Evolutionary conservation across 352 stramenopile genomes (phyloP), one percentile per base, ranked within the genome.

Genomic region (Phytophthora citrophthora): DNA sequence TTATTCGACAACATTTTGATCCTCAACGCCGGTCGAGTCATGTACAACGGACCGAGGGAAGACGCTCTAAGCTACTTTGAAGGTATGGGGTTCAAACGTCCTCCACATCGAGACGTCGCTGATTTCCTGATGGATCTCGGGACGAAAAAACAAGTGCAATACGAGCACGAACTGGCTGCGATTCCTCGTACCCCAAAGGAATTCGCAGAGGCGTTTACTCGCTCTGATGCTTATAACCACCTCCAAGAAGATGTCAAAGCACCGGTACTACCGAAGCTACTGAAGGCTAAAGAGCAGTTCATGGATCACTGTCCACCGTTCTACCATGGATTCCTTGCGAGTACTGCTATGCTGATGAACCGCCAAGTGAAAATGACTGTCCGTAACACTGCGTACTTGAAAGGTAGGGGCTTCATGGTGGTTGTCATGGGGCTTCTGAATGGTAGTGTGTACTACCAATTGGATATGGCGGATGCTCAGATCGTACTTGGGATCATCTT

Each of bases 401-500:
- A 54, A 5, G 61, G 69, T 8, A 41, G 70, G 48, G 43, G 27
- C 20, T 49, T 80, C 29, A 74, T 79, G 54, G 44, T 73, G 11
- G 20, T 74, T 44, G 54, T 85, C 27, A 80, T 81, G 67, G 72
- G 61, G 2, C 48, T 83, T 20, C 32, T 83, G 2, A 68, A 75
- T 41, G 47, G 18, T 3, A 75, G 43, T 15, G 57, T 68, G 4
- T 83, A 77, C 57, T 83, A 76, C 56, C 68, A 83, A 39, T 70
- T 83, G 48, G 52, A 76, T n/a, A 18, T 49, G 13, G 46, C 31
- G 1, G 20, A 83, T 5, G 56, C 68, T 1, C 58, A 76, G 18
- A 50, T 77, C 13, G 60, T 90, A 5, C 65, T 95, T 51, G 86
- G 90, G 11, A 74, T 94, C 24, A 64, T 93, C 9, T 96, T 94